Conservation (phyloP, 1,284 basidiomycete genomes). For the Coniophora puteana region DNA sequence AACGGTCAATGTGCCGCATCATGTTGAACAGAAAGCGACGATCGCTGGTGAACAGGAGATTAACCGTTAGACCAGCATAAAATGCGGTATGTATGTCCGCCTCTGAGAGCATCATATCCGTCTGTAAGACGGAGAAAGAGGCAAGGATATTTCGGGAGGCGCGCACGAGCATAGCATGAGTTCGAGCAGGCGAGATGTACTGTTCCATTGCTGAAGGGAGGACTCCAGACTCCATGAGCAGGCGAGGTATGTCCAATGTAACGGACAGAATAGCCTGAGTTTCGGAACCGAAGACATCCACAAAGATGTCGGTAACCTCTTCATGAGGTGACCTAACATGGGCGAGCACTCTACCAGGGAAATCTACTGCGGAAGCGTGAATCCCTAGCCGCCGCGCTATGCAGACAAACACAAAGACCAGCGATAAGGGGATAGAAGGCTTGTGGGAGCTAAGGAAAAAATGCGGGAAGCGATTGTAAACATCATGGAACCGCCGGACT, state of each 20-base stretch:
- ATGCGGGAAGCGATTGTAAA: conserved; percentile 58
- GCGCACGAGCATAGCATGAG: conserved; percentile 37
- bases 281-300: conserved; percentile 44
- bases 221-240: conserved; percentile 27
- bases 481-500: conserved; percentile 32
- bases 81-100: conserved; percentile 26
- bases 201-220: conserved; percentile 14
- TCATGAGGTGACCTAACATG: conserved; percentile 37
- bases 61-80: conserved; percentile 27
- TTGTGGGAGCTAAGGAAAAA: conserved; percentile 46
- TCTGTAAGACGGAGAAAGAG: conserved; percentile 22
- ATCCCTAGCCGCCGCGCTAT: conserved; percentile 50
- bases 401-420: conserved; percentile 56
- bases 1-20: conserved; percentile 26
- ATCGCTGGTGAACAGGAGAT: conserved; percentile 28
- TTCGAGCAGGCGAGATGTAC: conserved; percentile 30
- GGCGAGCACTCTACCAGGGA: conserved; percentile 50
- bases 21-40: conserved; percentile 24
- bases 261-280: conserved; percentile 31
- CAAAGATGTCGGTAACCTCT: conserved; percentile 33
- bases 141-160: conserved; percentile 36
- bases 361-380: conserved; percentile 48
- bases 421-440: conserved; percentile 54
- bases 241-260: conserved; percentile 27
- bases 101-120: conserved; percentile 18